phyloP scores from a whole-genome alignment of 345 rosid genomes.

The Erodium maritimum region DNA sequence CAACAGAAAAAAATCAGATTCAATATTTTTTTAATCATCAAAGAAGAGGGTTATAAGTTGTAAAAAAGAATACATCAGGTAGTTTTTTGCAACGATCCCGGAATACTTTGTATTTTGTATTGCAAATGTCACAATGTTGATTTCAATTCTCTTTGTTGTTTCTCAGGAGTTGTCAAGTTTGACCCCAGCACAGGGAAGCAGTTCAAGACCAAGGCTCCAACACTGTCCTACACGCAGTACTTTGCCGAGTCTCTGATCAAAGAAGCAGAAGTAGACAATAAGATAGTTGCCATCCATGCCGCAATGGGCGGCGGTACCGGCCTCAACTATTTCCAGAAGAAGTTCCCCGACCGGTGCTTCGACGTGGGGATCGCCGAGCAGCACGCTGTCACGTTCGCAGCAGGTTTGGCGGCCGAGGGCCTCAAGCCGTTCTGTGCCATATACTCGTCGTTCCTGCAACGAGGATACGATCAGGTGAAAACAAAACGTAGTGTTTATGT shows the following conservation, averaged over 20 bases:
- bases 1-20: too few species aligned
- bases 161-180: constrained; percentile 54
- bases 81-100: too few species aligned
- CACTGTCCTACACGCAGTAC: constrained; percentile 48
- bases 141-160: not conserved
- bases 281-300: constrained; percentile 62
- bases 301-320: constrained; percentile 88
- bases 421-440: constrained; percentile 75
- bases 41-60: too few species aligned
- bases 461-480: constrained; percentile 71
- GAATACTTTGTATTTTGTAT: not conserved
- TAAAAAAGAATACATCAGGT: too few species aligned
- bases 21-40: too few species aligned
- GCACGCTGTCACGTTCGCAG: constrained; percentile 72
- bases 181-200: constrained; percentile 52
- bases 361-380: constrained; percentile 76
- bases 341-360: constrained; percentile 63
- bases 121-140: not conserved
- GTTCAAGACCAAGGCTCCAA: constrained; percentile 38
- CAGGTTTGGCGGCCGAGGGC: constrained; percentile 66
- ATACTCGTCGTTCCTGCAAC: constrained; percentile 65
- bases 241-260: constrained; percentile 53
- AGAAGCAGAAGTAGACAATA: constrained; percentile 54
- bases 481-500: not conserved
- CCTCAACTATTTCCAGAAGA: constrained; percentile 55